Conservation (phyloP, 2,329 filamentous ascomycete genomes). For the Pseudogymnoascus sp. region DNA sequence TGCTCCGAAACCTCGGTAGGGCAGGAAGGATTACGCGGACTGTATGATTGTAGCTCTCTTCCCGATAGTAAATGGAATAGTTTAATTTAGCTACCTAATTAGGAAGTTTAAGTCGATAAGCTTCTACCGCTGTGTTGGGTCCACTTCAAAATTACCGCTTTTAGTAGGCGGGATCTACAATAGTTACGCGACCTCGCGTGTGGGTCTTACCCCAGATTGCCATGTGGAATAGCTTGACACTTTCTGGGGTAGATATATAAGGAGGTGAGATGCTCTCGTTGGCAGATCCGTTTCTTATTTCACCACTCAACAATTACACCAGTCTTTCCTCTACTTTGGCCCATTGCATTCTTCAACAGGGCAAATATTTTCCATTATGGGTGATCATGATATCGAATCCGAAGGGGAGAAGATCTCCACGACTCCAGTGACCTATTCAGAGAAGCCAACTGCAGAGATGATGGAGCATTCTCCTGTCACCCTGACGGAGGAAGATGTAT, state of each 20-base stretch:
- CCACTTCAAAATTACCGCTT: slow-evolving; percentile 7
- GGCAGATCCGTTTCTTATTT: background rate
- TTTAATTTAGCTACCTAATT: background rate
- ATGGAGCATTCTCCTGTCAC: slow-evolving; percentile 3
- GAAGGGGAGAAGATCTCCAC: background rate
- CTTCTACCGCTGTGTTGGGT: background rate
- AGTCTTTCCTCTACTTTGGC: background rate
- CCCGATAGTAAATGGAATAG: background rate
- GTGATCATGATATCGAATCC: background rate
- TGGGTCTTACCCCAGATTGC: slow-evolving; percentile 6
- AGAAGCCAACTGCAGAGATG: background rate
- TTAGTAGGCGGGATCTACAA: background rate
- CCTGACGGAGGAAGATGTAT: slow-evolving; percentile 10
- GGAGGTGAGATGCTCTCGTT: background rate
- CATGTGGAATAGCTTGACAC: background rate
- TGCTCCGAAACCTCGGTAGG: background rate
- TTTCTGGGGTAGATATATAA: slow-evolving; percentile 8
- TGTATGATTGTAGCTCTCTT: background rate
- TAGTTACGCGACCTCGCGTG: background rate
- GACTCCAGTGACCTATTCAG: background rate
- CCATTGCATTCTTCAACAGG: background rate
- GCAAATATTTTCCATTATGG: background rate
- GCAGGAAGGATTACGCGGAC: background rate
- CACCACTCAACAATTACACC: background rate
- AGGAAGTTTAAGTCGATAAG: background rate